phyloP scores from a whole-genome alignment of 2,329 filamentous ascomycete genomes.

The Xenoacremonium recifei region DNA sequence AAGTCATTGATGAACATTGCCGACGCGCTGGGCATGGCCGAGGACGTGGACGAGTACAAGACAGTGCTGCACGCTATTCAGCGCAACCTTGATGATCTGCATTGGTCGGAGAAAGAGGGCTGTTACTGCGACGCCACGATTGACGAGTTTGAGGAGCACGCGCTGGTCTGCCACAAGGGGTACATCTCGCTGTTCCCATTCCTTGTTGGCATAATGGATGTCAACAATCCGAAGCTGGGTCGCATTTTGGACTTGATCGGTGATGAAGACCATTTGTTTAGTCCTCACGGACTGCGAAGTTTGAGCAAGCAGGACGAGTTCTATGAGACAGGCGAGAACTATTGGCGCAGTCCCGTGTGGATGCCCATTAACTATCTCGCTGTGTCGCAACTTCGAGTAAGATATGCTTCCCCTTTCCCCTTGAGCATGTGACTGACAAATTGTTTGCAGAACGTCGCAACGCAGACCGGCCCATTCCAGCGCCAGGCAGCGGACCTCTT shows the following conservation, averaged over 20 bases:
- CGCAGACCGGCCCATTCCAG: slow-evolving; percentile 64
- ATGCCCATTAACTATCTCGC: slow-evolving; percentile 95
- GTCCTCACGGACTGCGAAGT: slow-evolving; percentile 81
- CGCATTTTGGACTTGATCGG: slow-evolving; percentile 74
- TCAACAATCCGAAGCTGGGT: slow-evolving; percentile 72
- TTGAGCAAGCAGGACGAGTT: slow-evolving; percentile 79
- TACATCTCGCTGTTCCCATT: slow-evolving; percentile 95
- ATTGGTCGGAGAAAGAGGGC: slow-evolving; percentile 80
- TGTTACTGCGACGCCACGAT: slow-evolving; percentile 95
- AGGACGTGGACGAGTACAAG: slow-evolving; percentile 72
- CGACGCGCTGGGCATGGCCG: slow-evolving; percentile 67
- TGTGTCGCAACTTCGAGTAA: slow-evolving; percentile 72
- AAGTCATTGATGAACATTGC: slow-evolving; percentile 81
- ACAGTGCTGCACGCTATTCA: slow-evolving; percentile 74
- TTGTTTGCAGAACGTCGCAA: slow-evolving; percentile 56
- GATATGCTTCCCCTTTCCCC: slow-evolving; percentile 31
- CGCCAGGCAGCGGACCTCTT: slow-evolving; percentile 72
- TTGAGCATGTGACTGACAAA: slow-evolving; percentile 29
- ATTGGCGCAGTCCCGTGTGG: slow-evolving; percentile 95
- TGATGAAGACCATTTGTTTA: slow-evolving; percentile 87
- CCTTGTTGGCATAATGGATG: slow-evolving; percentile 74
- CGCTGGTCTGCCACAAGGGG: slow-evolving; percentile 91
- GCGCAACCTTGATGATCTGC: slow-evolving; percentile 85
- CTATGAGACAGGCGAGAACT: slow-evolving; percentile 92
- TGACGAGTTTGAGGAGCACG: slow-evolving; percentile 89